Evolutionary conservation across 768 basidiomycete species (phyloP).

Genomic region (Leucosporidium yakuticum): DNA sequence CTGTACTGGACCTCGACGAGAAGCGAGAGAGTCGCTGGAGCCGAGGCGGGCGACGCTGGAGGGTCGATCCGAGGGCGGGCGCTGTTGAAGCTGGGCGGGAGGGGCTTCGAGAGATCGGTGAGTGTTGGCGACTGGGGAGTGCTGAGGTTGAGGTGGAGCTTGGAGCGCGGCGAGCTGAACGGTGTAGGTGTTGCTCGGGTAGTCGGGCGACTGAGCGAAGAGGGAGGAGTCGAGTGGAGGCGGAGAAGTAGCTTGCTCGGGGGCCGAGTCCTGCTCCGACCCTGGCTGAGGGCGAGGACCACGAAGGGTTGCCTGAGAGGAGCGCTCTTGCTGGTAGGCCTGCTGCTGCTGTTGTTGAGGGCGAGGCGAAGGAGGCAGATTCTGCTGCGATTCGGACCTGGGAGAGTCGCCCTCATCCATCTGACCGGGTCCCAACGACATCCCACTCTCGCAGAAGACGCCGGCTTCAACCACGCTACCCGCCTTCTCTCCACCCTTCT

Average conservation of each 20-base stretch:
- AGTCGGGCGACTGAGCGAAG: not conserved
- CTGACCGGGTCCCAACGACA: not conserved
- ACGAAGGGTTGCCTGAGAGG: not conserved
- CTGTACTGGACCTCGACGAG: no score
- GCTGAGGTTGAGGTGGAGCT: not conserved
- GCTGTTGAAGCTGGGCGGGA: not conserved
- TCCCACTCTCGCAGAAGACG: constrained; percentile 10
- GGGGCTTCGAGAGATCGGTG: not conserved
- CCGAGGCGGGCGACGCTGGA: no score
- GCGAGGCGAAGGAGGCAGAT: not conserved
- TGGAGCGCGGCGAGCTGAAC: not conserved
- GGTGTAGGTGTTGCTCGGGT: not conserved
- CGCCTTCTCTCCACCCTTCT: constrained; percentile 11
- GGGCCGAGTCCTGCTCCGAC: not conserved
- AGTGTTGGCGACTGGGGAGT: not conserved
- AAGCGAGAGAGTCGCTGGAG: no score
- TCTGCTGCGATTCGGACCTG: not conserved
- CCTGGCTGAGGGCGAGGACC: not conserved
- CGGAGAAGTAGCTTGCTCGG: not conserved
- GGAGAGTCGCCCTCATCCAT: not conserved
- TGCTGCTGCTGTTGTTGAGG: not conserved
- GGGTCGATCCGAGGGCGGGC: not conserved
- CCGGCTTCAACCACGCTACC: constrained; percentile 12
- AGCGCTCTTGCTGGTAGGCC: no score
- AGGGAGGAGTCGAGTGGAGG: no score